phyloP scores from a whole-genome alignment of 2,329 filamentous ascomycete species.

The Niveomyces coronatus region DNA sequence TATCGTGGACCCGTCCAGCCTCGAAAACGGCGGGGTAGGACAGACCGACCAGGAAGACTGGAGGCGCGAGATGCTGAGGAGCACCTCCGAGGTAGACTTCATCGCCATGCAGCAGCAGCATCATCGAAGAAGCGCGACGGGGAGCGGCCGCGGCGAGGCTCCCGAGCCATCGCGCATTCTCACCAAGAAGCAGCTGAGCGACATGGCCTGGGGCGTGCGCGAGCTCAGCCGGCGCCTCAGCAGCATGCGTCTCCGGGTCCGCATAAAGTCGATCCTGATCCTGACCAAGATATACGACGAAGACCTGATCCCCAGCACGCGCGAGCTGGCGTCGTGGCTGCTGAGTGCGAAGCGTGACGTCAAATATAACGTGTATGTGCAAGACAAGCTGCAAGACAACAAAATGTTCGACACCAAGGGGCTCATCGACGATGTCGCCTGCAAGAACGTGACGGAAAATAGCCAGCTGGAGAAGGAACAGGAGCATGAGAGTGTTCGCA shows the following conservation, averaged over 20 bases:
- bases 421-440: conserved; percentile 51
- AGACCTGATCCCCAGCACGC: conserved; percentile 64
- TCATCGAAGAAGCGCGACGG: conserved; percentile 12
- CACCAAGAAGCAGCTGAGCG: conserved; percentile 87
- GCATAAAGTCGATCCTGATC: conserved; percentile 74
- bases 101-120: conserved; percentile 10
- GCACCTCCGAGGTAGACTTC: conserved; percentile 31
- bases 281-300: conserved; percentile 88
- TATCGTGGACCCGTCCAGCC: conserved; percentile 29
- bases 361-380: conserved; percentile 71
- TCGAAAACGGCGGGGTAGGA: conserved; percentile 33
- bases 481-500: conserved; percentile 27
- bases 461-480: conserved; percentile 22
- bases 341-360: conserved; percentile 57
- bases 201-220: conserved; percentile 94
- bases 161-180: conserved; percentile 57
- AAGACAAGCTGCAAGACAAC: conserved; percentile 62
- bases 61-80: conserved; percentile 37
- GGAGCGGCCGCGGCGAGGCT: conserved; percentile 17
- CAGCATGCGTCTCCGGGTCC: conserved; percentile 71
- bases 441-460: conserved; percentile 27
- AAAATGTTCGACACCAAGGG: conserved; percentile 63
- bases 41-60: conserved; percentile 48
- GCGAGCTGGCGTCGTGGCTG: conserved; percentile 72
- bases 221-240: conserved; percentile 81